Conservation (phyloP, 129 eudicot genomes). For the Tagetes erecta region DNA sequence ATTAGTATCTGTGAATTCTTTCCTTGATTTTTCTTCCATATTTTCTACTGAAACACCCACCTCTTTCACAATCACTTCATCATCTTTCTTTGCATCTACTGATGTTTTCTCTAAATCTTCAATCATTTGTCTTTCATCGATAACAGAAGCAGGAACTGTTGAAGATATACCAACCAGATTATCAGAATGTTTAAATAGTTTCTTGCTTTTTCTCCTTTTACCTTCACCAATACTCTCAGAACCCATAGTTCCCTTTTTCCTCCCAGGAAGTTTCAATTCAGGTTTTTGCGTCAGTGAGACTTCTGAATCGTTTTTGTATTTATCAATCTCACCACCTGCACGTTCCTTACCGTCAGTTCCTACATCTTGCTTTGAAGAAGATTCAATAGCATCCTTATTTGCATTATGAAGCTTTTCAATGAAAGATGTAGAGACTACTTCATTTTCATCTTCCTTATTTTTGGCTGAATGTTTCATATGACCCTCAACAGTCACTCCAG, state of each 20-base stretch:
- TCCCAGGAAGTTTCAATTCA: conserved; percentile 20
- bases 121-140: conserved; percentile 24
- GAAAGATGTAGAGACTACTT: conserved; percentile 23
- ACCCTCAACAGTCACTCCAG: conserved; percentile 18
- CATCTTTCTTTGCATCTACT: conserved; percentile 18
- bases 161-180: background rate
- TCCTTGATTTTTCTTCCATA: conserved; percentile 16
- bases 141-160: conserved; percentile 17
- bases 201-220: conserved; percentile 26
- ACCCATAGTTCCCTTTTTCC: background rate
- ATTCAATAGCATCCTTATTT: conserved; percentile 18
- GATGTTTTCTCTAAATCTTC: conserved; percentile 24
- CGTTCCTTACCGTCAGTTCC: conserved; percentile 5
- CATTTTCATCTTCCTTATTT: conserved; percentile 27
- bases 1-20: conserved; percentile 5
- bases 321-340: conserved; percentile 16
- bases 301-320: conserved; percentile 27
- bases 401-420: conserved; percentile 13
- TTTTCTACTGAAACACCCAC: conserved; percentile 17
- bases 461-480: conserved; percentile 15
- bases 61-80: conserved; percentile 23
- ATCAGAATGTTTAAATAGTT: conserved; percentile 23
- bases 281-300: conserved; percentile 19
- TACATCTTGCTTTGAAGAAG: conserved; percentile 15
- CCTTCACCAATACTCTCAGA: conserved; percentile 10